A percentile compares a stretch with the other conserved stretches of the same genome.
Evolutionary conservation across 176 grass and related monocot genomes (phyloP).

Genomic region (Tillandsia fasciculata): DNA sequence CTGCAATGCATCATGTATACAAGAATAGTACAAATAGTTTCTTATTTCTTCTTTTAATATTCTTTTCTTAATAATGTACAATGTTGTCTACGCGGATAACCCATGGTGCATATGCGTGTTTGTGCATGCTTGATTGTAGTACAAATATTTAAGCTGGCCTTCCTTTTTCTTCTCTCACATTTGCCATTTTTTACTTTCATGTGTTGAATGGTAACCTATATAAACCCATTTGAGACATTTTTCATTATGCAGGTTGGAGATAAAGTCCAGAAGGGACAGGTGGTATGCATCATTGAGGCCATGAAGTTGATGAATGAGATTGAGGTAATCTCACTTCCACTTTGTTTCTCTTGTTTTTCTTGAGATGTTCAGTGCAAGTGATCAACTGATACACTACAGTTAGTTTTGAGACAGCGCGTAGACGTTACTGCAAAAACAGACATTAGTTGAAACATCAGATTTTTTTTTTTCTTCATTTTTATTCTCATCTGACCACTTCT

Average conservation of each 20-base stretch:
- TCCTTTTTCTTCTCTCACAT: background rate
- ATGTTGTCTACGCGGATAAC: background rate
- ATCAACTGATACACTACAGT: too few species aligned
- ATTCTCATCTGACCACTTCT: too few species aligned
- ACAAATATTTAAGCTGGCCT: background rate
- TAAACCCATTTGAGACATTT: background rate
- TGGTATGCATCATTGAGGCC: slow-evolving; percentile 50
- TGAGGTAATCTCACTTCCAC: slow-evolving; percentile 20
- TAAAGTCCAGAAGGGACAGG: slow-evolving; percentile 38
- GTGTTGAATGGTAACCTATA: background rate
- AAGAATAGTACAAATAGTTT: background rate
- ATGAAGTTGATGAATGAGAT: slow-evolving; percentile 63
- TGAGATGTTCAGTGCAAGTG: background rate
- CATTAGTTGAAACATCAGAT: too few species aligned
- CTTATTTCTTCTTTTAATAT: background rate
- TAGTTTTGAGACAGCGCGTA: too few species aligned
- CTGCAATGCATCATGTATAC: background rate
- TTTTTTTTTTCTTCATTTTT: too few species aligned
- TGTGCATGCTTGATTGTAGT: background rate
- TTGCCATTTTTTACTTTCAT: background rate
- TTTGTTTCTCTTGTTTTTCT: background rate
- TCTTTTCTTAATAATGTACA: background rate
- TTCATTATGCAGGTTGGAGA: slow-evolving; percentile 26
- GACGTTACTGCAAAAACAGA: too few species aligned
- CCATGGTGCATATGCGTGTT: background rate